A percentile compares a stretch with the other conserved stretches of the same genome.
Evolutionary conservation across 306 rosid species (phyloP).

Genomic region (Gastrolobium bilobum): DNA sequence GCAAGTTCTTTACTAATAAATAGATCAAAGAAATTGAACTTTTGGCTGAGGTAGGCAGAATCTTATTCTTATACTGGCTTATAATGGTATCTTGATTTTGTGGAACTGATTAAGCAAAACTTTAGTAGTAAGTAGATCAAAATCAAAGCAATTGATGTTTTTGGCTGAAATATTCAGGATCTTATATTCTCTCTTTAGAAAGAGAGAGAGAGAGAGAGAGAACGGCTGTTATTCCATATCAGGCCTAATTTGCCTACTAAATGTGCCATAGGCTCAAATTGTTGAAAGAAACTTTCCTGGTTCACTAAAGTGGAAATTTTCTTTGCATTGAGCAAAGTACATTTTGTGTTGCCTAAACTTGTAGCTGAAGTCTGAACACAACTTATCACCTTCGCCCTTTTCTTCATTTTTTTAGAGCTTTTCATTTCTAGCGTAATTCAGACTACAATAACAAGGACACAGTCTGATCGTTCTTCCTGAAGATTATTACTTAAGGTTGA

Average conservation of each 20-base stretch:
- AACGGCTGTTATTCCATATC: not conserved
- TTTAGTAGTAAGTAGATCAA: not conserved
- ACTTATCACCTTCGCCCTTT: too few relatives aligned
- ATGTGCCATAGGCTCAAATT: not conserved
- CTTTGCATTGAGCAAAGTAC: not conserved
- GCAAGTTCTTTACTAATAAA: constrained; percentile 5
- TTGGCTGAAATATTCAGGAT: too few relatives aligned
- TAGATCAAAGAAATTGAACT: constrained; percentile 9
- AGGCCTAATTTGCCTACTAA: not conserved
- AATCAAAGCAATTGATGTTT: not conserved
- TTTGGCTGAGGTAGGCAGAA: not conserved
- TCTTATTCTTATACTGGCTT: not conserved
- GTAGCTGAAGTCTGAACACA: too few relatives aligned
- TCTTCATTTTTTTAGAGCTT: too few relatives aligned
- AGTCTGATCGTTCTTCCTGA: constrained; percentile 3
- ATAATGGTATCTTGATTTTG: constrained; percentile 14
- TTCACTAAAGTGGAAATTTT: not conserved
- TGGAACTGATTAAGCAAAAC: not conserved
- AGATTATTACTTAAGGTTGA: not conserved
- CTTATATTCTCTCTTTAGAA: too few relatives aligned
- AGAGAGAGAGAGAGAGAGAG: too few relatives aligned
- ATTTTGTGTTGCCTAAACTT: too few relatives aligned
- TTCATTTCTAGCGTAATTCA: too few relatives aligned
- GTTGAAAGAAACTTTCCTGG: not conserved
- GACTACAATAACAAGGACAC: not conserved